Base-by-base conservation (phyloP, 1,284 basidiomycete genomes). In the Cryptococcus wingfieldii region DNA sequence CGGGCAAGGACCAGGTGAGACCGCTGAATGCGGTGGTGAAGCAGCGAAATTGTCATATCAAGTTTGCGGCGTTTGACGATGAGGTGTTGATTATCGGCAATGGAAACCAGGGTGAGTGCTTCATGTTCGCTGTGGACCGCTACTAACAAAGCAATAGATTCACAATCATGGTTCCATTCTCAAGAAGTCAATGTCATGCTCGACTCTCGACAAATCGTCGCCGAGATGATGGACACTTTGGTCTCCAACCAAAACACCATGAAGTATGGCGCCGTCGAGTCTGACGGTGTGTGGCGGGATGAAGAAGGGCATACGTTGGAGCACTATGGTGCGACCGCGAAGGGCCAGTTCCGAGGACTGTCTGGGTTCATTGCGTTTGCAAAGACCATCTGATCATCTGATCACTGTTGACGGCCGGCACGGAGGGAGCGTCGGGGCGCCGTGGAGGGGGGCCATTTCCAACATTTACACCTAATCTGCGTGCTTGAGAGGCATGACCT, bases 131-230 rank as follows among this genome's bases (percentile, higher is more conserved):
- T 41, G 28, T 38, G 54, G 47, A 50, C 47, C 42, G 5, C 23
- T 12, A 25, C 25, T n/a, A 28, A 41, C 38, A 9, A 43, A 12
- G 13, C 27, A n/a, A 16, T 51, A 66, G 59, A 68, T 54, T 54
- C 62, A 50, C 86, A 88, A 69, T 83, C 82, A 16, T 88, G 87
- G 85, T 89, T 83, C 79, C 88, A 90, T 72, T 85, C 83, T 42
- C 85, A 87, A 63, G 88, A 90, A 69, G 82, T 86, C 66, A 89
- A 90, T 69, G 79, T 88, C 55, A 83, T 90, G 81, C 79, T 89
- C 49, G 87, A 90, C 70, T 83, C 79, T 23, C 68, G 79, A 34
- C 77, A 80, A 56, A 79, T 87, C 51, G 83, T 86, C 43, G 64
- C 70, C 39, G 85, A 86, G 61, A 86, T 87, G 84, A 80, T 83